Base-by-base conservation (phyloP, 2,329 filamentous ascomycete species). In the Neocucurbitaria cava region DNA sequence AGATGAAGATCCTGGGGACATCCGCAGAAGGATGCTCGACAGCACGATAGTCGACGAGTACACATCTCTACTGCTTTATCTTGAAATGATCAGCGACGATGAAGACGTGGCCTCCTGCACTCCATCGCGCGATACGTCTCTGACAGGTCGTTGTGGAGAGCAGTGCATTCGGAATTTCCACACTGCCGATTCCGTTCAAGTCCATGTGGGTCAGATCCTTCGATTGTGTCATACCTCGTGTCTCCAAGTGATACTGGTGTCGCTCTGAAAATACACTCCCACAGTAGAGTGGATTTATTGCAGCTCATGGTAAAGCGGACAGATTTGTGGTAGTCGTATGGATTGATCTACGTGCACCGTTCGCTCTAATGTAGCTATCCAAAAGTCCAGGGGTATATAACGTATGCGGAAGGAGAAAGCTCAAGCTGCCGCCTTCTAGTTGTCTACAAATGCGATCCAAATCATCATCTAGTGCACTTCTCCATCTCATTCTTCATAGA, bases 201-300 rank as follows among this genome's bases (percentile, higher is more conserved):
- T 30, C 23, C 6, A 10, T 28, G 41, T 43, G 41, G 41, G 41
- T 43, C 41, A n/a, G 15, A 43, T 28, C 23, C 41, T 18, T 28
- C 23, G 41, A 43, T 43, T 43, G 41, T 43, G 41, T 43, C 41
- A 43, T 43, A 31, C 41, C 41, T 43, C 41, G 41, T 43, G 41
- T 43, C 17, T 13, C 13, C 13, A 43, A 9, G 5, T 43, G 41
- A 18, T 40, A 11, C 20, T 40, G 38, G 24, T 23, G n/a, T n/a
- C n/a, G n/a, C n/a, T 26, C 24, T 9, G 24, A 26, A n/a, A 4
- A 15, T 35, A 15, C 17, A 4, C 15, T 35, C 31, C 31, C n/a
- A n/a, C n/a, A n/a, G n/a, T n/a, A n/a, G n/a, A n/a, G n/a, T n/a
- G n/a, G n/a, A n/a, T n/a, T n/a, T 26, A 5, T 26, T 26, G 24